Evolutionary conservation across 2,329 filamentous ascomycete genomes (phyloP).

Genomic region (Neurospora sp.): DNA sequence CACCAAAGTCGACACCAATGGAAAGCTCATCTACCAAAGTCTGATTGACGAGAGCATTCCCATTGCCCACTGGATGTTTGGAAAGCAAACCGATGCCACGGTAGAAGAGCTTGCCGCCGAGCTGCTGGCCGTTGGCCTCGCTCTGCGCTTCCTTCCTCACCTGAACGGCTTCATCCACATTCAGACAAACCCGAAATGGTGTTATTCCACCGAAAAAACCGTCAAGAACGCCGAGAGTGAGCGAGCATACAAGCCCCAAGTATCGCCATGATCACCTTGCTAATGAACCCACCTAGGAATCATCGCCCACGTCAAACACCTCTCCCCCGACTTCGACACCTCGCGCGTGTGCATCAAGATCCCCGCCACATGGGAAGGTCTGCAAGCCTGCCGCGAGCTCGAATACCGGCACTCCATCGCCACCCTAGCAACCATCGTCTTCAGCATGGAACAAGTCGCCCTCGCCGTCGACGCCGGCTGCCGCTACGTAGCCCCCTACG

Average conservation of each 20-base stretch:
- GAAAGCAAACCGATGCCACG: constrained; percentile 25
- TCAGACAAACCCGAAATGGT: constrained; percentile 49
- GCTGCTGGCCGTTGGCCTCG: constrained; percentile 44
- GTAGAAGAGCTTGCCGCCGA: constrained; percentile 44
- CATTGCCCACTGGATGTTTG: constrained; percentile 23
- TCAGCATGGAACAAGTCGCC: constrained; percentile 49
- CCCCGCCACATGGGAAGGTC: constrained; percentile 51
- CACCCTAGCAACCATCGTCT: constrained; percentile 53
- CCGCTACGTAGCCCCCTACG: constrained; percentile 54
- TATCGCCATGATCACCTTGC: too few relatives aligned
- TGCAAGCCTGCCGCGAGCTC: constrained; percentile 46
- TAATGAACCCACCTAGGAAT: constrained; percentile 31
- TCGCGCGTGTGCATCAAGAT: constrained; percentile 53
- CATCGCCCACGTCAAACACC: constrained; percentile 32
- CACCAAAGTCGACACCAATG: constrained; percentile 19
- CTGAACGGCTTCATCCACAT: constrained; percentile 44
- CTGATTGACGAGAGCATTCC: constrained; percentile 27
- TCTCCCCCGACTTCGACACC: constrained; percentile 33
- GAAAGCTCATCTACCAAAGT: constrained; percentile 27
- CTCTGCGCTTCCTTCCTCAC: constrained; percentile 38
- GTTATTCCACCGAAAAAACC: constrained; percentile 39
- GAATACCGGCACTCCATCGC: constrained; percentile 39
- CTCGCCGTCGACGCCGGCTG: constrained; percentile 48
- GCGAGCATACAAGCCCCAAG: constrained; percentile 17
- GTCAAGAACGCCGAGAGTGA: constrained; percentile 40